Evolutionary conservation across 1,139 yeast genomes (phyloP).

Genomic region (Torulaspora globosa): DNA sequence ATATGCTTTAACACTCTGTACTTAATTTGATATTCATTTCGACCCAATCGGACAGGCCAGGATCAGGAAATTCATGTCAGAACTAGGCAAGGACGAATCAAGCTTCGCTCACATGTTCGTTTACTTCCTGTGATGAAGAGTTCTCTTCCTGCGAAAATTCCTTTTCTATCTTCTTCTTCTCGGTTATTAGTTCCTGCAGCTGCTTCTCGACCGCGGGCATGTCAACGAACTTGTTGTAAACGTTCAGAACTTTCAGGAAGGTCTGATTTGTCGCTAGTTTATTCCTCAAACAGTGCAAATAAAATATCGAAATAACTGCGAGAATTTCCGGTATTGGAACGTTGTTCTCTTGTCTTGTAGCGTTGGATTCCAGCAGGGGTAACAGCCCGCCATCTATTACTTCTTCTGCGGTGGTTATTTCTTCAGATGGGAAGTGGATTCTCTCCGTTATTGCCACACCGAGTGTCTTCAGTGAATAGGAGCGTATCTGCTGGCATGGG

Average conservation of each 20-base stretch:
- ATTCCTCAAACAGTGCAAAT: constrained; percentile 52
- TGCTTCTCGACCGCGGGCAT: constrained; percentile 41
- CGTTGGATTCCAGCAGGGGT: constrained; percentile 53
- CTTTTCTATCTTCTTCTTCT: constrained; percentile 36
- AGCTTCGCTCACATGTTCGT: neutral
- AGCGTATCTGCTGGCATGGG: constrained; percentile 74
- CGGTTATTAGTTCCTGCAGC: constrained; percentile 39
- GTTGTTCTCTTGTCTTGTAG: constrained; percentile 10
- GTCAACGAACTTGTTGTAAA: constrained; percentile 47
- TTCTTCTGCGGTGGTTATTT: constrained; percentile 45
- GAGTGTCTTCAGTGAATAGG: constrained; percentile 56
- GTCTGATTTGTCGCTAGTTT: constrained; percentile 43
- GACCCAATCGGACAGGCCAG: neutral
- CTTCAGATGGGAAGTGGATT: constrained; percentile 33
- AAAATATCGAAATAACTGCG: constrained; percentile 64
- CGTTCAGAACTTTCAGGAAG: constrained; percentile 46
- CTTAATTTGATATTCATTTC: constrained; percentile 2
- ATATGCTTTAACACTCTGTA: neutral
- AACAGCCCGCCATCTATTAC: constrained; percentile 70
- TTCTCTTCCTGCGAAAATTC: neutral
- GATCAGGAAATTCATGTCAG: neutral
- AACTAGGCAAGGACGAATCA: neutral
- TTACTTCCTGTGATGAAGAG: neutral
- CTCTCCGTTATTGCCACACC: constrained; percentile 45
- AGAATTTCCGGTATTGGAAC: constrained; percentile 13